A percentile compares a stretch with the other conserved stretches of the same genome.
These are phyloP conservation scores for Erodium moschatum DNA, from an alignment of 441 rosid genomes.

Conservation along the genomic window DNA sequence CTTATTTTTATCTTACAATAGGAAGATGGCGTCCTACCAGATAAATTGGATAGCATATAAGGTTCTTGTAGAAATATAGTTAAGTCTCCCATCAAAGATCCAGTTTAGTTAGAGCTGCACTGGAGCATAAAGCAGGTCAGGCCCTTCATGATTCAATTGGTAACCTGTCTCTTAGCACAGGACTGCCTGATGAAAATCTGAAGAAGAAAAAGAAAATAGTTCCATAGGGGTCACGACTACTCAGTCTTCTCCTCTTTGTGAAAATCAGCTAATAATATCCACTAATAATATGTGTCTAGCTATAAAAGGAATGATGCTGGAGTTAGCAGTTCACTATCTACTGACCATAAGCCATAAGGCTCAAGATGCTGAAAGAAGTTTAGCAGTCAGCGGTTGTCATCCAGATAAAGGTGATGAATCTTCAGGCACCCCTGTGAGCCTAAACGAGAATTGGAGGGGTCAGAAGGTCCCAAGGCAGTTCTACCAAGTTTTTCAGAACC, in stretches of 20 bases:
- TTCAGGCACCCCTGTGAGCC: conserved; percentile 20
- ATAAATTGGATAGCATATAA: conserved; percentile 11
- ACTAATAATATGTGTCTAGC: conserved; percentile 26
- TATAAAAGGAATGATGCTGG: conserved; percentile 27
- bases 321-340: conserved; percentile 27
- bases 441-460: conserved; percentile 31
- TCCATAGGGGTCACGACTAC: conserved; percentile 21
- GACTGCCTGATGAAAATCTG: conserved; percentile 27
- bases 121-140: conserved; percentile 17
- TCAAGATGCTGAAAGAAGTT: conserved; percentile 28
- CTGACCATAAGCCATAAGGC: conserved; percentile 30
- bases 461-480: conserved; percentile 27
- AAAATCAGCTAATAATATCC: conserved; percentile 26
- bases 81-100: conserved; percentile 16
- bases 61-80: conserved; percentile 9
- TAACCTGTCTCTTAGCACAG: conserved; percentile 23
- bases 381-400: conserved; percentile 29
- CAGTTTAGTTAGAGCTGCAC: conserved; percentile 12
- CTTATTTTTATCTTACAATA: conserved; percentile 1
- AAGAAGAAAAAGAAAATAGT: conserved; percentile 25
- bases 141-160: conserved; percentile 25
- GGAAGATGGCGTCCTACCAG: conserved; percentile 8
- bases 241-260: conserved; percentile 26
- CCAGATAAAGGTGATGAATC: conserved; percentile 29
- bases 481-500: conserved; percentile 32